A percentile compares a stretch with the other conserved stretches of the same genome.
Evolutionary conservation across 768 basidiomycete species (phyloP).

Genomic region (Leccinum subgranulosum): DNA sequence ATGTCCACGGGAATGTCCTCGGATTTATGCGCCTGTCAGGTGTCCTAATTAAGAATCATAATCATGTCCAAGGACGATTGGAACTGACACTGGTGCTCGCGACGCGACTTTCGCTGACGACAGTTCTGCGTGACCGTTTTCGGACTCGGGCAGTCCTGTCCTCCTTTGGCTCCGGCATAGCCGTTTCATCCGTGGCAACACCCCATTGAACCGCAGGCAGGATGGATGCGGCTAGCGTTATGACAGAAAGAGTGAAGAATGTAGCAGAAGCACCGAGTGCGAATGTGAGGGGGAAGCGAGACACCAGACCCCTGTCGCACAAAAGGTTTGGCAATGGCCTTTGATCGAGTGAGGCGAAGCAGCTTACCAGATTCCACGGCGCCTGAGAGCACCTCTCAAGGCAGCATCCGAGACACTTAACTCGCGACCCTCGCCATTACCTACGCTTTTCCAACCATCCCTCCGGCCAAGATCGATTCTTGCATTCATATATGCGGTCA

Average conservation of each 20-base stretch:
- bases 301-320: slow-evolving; percentile 55
- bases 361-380: slow-evolving; percentile 66
- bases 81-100: slow-evolving; percentile 22
- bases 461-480: slow-evolving; percentile 68
- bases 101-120: slow-evolving; percentile 18
- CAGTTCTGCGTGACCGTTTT: slow-evolving; percentile 27
- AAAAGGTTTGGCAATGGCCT: not conserved
- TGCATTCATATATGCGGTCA: slow-evolving; percentile 50
- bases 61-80: not conserved
- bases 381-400: slow-evolving; percentile 59
- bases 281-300: slow-evolving; percentile 62
- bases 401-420: slow-evolving; percentile 62
- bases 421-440: slow-evolving; percentile 69
- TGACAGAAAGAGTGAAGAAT: slow-evolving; percentile 47
- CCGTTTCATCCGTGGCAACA: slow-evolving; percentile 15
- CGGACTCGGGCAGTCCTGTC: slow-evolving; percentile 23
- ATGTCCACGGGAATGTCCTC: slow-evolving; percentile 30
- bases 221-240: slow-evolving; percentile 48
- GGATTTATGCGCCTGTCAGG: slow-evolving; percentile 23
- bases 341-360: not conserved
- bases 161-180: slow-evolving; percentile 14
- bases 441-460: slow-evolving; percentile 70
- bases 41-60: slow-evolving; percentile 6
- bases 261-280: slow-evolving; percentile 43
- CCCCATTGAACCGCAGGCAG: slow-evolving; percentile 43